Evolutionary conservation across 2,329 filamentous ascomycete species (phyloP).

Genomic region (Parasarocladium wereldwijsianum): DNA sequence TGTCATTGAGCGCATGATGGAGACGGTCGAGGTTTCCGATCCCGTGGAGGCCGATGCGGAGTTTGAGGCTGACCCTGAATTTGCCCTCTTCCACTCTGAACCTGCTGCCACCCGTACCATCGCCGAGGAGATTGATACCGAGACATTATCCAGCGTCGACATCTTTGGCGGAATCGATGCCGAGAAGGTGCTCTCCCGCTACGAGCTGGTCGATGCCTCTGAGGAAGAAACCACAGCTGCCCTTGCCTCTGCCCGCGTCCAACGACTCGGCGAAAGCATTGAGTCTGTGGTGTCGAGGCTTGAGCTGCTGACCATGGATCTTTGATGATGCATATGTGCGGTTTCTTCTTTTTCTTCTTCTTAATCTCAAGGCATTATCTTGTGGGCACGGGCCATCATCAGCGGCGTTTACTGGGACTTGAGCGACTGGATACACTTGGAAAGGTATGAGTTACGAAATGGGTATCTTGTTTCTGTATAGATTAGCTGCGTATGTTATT

Average conservation of each 20-base stretch:
- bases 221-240: conserved; percentile 30
- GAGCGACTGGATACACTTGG: no score
- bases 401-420: no score
- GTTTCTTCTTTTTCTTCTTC: no score
- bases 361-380: no score
- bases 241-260: conserved; percentile 32
- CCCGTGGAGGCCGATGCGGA: conserved; percentile 29
- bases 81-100: conserved; percentile 42
- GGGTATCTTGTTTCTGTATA: no score
- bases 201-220: conserved; percentile 47
- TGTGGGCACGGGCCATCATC: no score
- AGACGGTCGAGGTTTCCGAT: conserved; percentile 16
- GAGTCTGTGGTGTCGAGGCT: conserved; percentile 21
- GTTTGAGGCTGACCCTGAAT: conserved; percentile 48
- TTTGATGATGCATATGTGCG: conserved; percentile 13
- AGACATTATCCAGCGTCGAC: conserved; percentile 22
- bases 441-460: no score
- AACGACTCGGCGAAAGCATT: conserved; percentile 28
- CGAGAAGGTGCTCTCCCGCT: conserved; percentile 49
- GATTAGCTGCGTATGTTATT: no score
- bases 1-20: conserved; percentile 32
- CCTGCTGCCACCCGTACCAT: conserved; percentile 8
- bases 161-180: conserved; percentile 40
- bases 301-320: conserved; percentile 20
- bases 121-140: conserved; percentile 24